Conservation (phyloP, 1,284 basidiomycete species). For the Fomes fomentarius region DNA sequence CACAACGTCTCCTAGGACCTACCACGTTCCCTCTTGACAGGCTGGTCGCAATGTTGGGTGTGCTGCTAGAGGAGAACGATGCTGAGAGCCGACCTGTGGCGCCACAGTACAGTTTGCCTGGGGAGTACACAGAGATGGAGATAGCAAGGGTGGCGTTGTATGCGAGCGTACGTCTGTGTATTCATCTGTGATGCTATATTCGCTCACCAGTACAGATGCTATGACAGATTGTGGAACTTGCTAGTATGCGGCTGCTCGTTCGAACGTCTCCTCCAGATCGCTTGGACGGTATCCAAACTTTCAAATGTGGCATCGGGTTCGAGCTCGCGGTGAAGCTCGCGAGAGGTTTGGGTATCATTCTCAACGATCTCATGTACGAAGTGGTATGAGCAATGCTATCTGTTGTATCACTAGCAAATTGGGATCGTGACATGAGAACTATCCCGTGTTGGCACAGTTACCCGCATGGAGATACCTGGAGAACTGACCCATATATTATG, state of each 20-base stretch:
- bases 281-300: conserved; percentile 68
- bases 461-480: too few relatives aligned
- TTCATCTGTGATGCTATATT: conserved; percentile 1
- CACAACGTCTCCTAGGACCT: conserved; percentile 83
- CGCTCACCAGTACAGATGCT: background rate
- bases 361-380: conserved; percentile 81
- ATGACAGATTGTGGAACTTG: conserved; percentile 72
- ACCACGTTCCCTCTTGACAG: conserved; percentile 83
- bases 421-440: too few relatives aligned
- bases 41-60: conserved; percentile 82
- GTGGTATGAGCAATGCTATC: conserved; percentile 5
- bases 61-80: conserved; percentile 84
- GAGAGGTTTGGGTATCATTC: conserved; percentile 61
- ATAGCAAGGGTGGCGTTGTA: conserved; percentile 60
- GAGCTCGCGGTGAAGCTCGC: conserved; percentile 65
- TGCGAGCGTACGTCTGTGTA: conserved; percentile 58
- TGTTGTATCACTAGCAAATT: too few relatives aligned
- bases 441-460: too few relatives aligned
- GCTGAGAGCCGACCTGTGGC: conserved; percentile 50
- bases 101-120: conserved; percentile 53
- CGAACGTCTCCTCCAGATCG: conserved; percentile 69
- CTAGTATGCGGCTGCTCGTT: conserved; percentile 67
- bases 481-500: too few relatives aligned
- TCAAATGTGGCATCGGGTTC: conserved; percentile 78
- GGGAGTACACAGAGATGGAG: conserved; percentile 73